Evolutionary conservation across 2,329 filamentous ascomycete genomes (phyloP), one percentile per base, ranked within the genome.

Genomic region (Fusarium nodosum): DNA sequence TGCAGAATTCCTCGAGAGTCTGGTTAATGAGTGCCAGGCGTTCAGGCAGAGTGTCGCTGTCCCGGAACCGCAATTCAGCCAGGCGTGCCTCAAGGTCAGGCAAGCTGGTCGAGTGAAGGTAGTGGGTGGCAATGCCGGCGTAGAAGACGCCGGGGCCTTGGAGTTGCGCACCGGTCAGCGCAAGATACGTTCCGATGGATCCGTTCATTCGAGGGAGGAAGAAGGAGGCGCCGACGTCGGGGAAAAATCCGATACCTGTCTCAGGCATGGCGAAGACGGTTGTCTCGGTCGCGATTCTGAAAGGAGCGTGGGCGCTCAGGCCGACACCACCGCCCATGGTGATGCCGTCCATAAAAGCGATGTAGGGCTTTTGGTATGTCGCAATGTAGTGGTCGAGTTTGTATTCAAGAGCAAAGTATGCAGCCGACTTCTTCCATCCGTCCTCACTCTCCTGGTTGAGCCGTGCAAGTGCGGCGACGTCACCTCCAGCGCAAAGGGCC

Each of bases 251-350:
- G 77, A 99, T 99, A 11, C 90, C 97, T 6, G 96, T 99, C 83
- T 99, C 96, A 31, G 96, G 96, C 96, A 99, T 99, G 73, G 97
- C 94, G 76, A 99, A 98, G 48, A 97, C 82, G 8, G 96, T 99
- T 77, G 91, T 91, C 82, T 99, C 96, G 4, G 96, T 99, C 38
- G 96, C 96, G 77, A 99, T 97, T 64, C 96, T 88, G 86, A 99
- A 95, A 5, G 96, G 97, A 4, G 96, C 95, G 81, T 99, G 97
- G 54, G 97, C 88, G 79, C 93, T 97, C 59, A 99, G 87, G 9
- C 96, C 96, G 55, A 98, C 96, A 71, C 96, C 96, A 58, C 96
- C 96, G 58, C 96, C 96, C 96, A 99, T 99, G 54, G 97, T 99
- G 79, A 97, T 92, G 63, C 96, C 96, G 77, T 99, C 96, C 91